phyloP scores from a whole-genome alignment of 2,329 filamentous ascomycete species.

The Paecilomyces sp. region DNA sequence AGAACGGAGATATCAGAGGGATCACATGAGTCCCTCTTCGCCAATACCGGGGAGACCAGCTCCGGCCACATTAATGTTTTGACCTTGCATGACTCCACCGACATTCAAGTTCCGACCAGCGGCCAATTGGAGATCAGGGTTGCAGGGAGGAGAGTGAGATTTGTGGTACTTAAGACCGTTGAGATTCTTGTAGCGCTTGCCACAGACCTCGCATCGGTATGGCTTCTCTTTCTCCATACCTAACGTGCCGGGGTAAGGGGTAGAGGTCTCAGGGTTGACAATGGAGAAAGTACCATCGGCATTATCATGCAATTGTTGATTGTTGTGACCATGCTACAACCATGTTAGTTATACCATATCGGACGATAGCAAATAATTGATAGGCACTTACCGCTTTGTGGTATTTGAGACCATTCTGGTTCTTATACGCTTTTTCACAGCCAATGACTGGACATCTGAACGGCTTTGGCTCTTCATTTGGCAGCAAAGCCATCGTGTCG shows the following conservation, averaged over 20 bases:
- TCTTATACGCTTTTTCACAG: constrained; percentile 99
- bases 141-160: constrained; percentile 80
- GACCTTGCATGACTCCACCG: constrained; percentile 39
- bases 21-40: constrained; percentile 34
- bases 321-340: constrained; percentile 77
- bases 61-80: constrained; percentile 42
- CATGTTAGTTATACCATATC: constrained; percentile 17
- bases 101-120: constrained; percentile 33
- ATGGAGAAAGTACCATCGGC: constrained; percentile 97
- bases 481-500: constrained; percentile 39
- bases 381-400: constrained; percentile 55
- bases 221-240: constrained; percentile 99
- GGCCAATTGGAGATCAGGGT: constrained; percentile 65
- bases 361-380: constrained; percentile 9
- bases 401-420: constrained; percentile 96
- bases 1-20: background rate
- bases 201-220: constrained; percentile 92
- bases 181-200: constrained; percentile 98
- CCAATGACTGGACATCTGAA: constrained; percentile 97
- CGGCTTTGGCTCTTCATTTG: constrained; percentile 88
- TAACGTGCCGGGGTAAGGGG: constrained; percentile 88
- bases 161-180: constrained; percentile 96
- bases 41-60: constrained; percentile 41
- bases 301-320: constrained; percentile 93
- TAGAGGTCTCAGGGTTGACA: constrained; percentile 89